These are phyloP conservation scores for Alternaria alternata DNA, from an alignment of 2,329 filamentous ascomycete genomes.

Conservation along the genomic window DNA sequence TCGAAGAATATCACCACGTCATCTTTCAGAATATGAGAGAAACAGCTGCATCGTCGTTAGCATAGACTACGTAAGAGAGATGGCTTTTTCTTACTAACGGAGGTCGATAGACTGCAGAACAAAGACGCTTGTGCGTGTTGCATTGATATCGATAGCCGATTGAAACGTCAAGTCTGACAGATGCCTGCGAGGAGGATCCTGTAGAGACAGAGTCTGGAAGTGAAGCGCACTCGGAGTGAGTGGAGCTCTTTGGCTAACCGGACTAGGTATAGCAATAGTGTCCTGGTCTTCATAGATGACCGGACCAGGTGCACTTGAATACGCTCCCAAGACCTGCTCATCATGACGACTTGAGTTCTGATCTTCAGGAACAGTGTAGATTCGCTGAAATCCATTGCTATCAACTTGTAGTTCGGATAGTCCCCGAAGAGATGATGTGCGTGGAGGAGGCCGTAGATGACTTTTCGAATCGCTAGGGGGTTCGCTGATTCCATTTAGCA, in stretches of 20 bases:
- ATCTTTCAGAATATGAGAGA: constrained; percentile 15
- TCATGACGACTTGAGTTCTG: background rate
- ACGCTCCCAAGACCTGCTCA: background rate
- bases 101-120: constrained; percentile 9
- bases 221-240: constrained; percentile 21
- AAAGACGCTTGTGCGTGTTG: constrained; percentile 18
- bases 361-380: background rate
- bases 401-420: background rate
- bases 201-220: constrained; percentile 23
- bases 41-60: constrained; percentile 16
- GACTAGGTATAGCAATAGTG: background rate
- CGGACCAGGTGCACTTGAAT: background rate
- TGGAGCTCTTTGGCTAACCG: background rate
- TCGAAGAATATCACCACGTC: constrained; percentile 30
- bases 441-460: background rate
- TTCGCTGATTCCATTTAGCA: background rate
- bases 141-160: background rate
- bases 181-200: constrained; percentile 7
- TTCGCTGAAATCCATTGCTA: background rate
- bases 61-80: background rate
- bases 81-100: constrained; percentile 10
- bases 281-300: constrained; percentile 12
- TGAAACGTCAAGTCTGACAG: background rate
- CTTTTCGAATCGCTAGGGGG: too few relatives aligned
- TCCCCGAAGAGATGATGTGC: background rate